Conservation (phyloP, 352 stramenopile species). For the Phytophthora cajani region DNA sequence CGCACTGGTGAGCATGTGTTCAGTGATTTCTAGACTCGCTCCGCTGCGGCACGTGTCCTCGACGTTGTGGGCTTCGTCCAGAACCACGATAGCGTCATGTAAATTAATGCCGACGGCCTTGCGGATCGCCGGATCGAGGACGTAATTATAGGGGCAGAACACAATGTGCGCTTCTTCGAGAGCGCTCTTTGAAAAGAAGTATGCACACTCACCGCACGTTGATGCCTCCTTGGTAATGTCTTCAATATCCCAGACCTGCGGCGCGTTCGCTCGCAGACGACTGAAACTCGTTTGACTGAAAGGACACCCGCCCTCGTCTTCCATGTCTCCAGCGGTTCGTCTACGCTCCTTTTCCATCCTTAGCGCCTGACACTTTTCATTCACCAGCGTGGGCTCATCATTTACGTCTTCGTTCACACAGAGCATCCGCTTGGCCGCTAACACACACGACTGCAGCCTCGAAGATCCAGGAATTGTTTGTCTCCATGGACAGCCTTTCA, state of each 20-base stretch:
- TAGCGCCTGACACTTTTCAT: constrained; percentile 74
- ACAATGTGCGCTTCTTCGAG: constrained; percentile 70
- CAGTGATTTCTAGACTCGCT: constrained; percentile 75
- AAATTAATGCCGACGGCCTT: constrained; percentile 68
- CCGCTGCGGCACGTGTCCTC: constrained; percentile 79
- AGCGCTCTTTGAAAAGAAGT: constrained; percentile 65
- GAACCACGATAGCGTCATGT: constrained; percentile 77
- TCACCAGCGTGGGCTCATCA: constrained; percentile 46
- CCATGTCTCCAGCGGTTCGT: constrained; percentile 9
- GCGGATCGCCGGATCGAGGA: constrained; percentile 80
- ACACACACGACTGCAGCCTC: constrained; percentile 66
- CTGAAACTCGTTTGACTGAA: constrained; percentile 58
- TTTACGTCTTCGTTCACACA: constrained; percentile 82
- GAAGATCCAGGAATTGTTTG: constrained; percentile 43
- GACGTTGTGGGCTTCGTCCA: constrained; percentile 90
- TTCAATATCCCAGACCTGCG: constrained; percentile 84
- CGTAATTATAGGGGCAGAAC: constrained; percentile 89
- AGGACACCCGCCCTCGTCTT: constrained; percentile 55
- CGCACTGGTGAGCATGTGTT: constrained; percentile 46
- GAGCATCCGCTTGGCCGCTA: constrained; percentile 76
- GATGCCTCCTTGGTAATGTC: constrained; percentile 68
- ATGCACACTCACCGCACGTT: constrained; percentile 71
- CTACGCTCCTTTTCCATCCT: constrained; percentile 28
- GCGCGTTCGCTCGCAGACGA: constrained; percentile 39
- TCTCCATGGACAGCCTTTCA: constrained; percentile 66